Evolutionary conservation across 352 stramenopile genomes (phyloP).

Genomic region (Phytophthora tentaculata): DNA sequence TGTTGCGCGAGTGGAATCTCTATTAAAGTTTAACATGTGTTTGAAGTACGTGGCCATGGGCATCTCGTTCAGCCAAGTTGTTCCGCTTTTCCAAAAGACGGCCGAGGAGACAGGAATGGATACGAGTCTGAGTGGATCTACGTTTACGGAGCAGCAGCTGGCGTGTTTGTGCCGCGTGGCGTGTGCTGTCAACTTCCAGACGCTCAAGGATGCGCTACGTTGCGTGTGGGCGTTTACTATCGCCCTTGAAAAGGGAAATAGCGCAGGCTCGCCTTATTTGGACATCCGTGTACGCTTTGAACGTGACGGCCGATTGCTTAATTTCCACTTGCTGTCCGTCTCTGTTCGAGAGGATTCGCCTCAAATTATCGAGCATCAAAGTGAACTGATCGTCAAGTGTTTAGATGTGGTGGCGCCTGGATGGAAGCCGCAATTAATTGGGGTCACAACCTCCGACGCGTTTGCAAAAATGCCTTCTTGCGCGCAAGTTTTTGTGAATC

Average conservation of each 20-base stretch:
- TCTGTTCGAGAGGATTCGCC: constrained; percentile 30
- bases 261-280: constrained; percentile 28
- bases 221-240: constrained; percentile 36
- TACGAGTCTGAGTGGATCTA: constrained; percentile 11
- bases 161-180: constrained; percentile 34
- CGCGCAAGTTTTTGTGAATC: constrained; percentile 15
- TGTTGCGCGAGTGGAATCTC: constrained; percentile 32
- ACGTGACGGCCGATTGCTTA: constrained; percentile 21
- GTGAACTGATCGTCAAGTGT: constrained; percentile 28
- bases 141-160: constrained; percentile 33
- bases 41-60: constrained; percentile 40
- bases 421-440: constrained; percentile 32
- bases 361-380: constrained; percentile 26
- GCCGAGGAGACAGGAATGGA: constrained; percentile 36
- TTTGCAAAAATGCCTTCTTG: constrained; percentile 24
- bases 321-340: constrained; percentile 38
- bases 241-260: constrained; percentile 23
- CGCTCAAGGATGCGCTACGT: constrained; percentile 32
- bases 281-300: constrained; percentile 38
- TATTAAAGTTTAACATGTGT: constrained; percentile 40
- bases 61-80: constrained; percentile 33
- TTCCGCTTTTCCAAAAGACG: constrained; percentile 32
- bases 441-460: constrained; percentile 21
- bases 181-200: constrained; percentile 41
- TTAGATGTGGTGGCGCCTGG: constrained; percentile 28